Base-by-base conservation (phyloP, 805 yeast genomes). In the Saccharomycopsis sp. region DNA sequence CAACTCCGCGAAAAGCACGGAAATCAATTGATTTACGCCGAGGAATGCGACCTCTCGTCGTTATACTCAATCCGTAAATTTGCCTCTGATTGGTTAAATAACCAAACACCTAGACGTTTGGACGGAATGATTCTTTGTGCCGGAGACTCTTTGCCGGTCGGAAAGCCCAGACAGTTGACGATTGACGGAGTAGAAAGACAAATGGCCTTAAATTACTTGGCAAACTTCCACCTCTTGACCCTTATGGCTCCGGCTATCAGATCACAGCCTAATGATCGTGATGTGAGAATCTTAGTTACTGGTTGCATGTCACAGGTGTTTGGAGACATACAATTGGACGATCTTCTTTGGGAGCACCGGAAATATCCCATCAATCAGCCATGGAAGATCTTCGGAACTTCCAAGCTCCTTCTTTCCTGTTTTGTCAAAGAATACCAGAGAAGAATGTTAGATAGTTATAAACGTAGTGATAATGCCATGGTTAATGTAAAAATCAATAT, bases 31-130 rank as follows among this genome's bases (percentile, higher is more conserved):
- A 82, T 94, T 52, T 93, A 89, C 70, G 92, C 94, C n/a, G 99
- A 94, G 68, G 81, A 85, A 64, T 90, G 96, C 70, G 96, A 94
- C 69, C 75, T 94, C 58, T 74, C 82, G 17, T 84, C 89, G 57
- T 74, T 94, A 58, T 75, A 84, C 67, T 84, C 91, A 1, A 79
- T 94, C 12, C 79, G 99, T 65, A 84, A 84, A 68, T 94, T 94
- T 75, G 97, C 97, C 29, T 92, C 98, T 1, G 84, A 79, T 60
- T 94, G 98, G 98, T 77, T 94, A 60, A 96, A 94, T 70, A 91
- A 88, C 67, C 75, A 84, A 35, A 96, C 97, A 2, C 94, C 97
- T 9, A 78, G 99, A 66, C 73, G 99, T 57, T 75, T 94, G 52
- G 99, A 94, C 71, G 96, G 96, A 58, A 81, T 94, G 29, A 71